Evolutionary conservation across 768 basidiomycete genomes (phyloP).

Genomic region (Suillus fuscotomentosus): DNA sequence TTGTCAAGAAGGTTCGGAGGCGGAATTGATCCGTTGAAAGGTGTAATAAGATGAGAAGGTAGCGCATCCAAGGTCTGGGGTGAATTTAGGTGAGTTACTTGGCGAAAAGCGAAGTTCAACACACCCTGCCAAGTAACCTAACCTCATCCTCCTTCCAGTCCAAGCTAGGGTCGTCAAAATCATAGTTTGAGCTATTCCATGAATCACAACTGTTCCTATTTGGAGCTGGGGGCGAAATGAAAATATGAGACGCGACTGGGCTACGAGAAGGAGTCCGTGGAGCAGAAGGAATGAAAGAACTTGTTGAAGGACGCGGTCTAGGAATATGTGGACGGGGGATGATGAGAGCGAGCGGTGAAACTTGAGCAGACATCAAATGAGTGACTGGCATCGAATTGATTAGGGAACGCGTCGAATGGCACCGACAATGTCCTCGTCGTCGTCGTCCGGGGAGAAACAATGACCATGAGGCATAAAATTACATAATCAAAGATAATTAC

Average conservation of each 20-base stretch:
- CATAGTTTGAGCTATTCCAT: conserved; percentile 79
- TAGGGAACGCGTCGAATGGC: not conserved
- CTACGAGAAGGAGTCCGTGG: conserved; percentile 64
- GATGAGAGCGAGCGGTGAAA: conserved; percentile 58
- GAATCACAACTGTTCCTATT: conserved; percentile 73
- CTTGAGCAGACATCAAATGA: conserved; percentile 45
- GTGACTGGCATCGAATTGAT: conserved; percentile 44
- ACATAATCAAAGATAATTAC: not conserved
- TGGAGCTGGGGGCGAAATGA: conserved; percentile 42
- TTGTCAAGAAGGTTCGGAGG: conserved; percentile 86
- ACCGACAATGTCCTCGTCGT: not conserved
- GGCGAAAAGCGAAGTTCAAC: conserved; percentile 22
- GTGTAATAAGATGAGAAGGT: conserved; percentile 81
- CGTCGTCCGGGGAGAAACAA: not conserved
- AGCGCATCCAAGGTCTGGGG: conserved; percentile 77
- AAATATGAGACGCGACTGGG: conserved; percentile 50
- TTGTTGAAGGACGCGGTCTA: conserved; percentile 42
- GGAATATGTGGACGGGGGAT: conserved; percentile 53
- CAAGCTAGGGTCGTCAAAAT: conserved; percentile 57
- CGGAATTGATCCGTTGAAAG: conserved; percentile 81
- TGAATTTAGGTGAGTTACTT: not conserved
- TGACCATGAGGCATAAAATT: not conserved
- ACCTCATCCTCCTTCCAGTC: conserved; percentile 79
- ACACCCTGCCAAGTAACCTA: conserved; percentile 62
- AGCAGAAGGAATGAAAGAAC: conserved; percentile 32